Base-by-base conservation (phyloP, 768 basidiomycete species). In the Boletus barrowsii region DNA sequence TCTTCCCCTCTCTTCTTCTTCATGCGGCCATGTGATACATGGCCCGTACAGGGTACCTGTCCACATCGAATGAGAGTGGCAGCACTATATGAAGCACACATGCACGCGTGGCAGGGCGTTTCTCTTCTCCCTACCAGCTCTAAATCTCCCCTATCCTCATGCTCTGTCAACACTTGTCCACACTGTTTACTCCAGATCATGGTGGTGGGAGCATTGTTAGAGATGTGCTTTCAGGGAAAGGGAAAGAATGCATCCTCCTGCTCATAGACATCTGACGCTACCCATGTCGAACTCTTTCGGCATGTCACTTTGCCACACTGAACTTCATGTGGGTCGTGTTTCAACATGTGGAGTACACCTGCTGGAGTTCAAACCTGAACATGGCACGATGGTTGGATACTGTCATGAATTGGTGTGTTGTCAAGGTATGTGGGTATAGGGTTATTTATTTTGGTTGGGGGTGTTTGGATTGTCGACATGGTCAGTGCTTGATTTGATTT, bases 261-360 rank as follows among this genome's bases (percentile, higher is more conserved):
- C 72, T 79, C 56, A 62, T 58, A 7, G 77, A 80, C 15, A 69
- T 75, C 17, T 76, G 81, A 44, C 79, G 82, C 41, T 83, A 83
- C 41, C 63, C 68, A 37, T 72, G 74, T 35, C 53, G 40, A 36
- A 60, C 59, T 24, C 50, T 47, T 10, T 77, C 83, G 14, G 75
- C 82, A 3, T 87, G 84, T 56, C 83, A 83, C 13, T 73, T 88
- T 42, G 83, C 85, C 10, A 80, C 81, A 3, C 60, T 87, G 59
- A 86, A 86, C 58, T 86, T 83, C 51, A 81, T 76, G 13, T 74
- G 83, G 22, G 55, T 80, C 10, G 70, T 75, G n/a, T 76, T 84
- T 20, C 58, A 59, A 11, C 48, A 65, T 18, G 37, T 45, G 40
- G 55, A 55, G 22, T 55, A 53, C 10, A 40, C 41, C 3, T 48